Evolutionary conservation across 2,329 filamentous ascomycete species (phyloP).

Genomic region (Pseudogymnoascus sp.): DNA sequence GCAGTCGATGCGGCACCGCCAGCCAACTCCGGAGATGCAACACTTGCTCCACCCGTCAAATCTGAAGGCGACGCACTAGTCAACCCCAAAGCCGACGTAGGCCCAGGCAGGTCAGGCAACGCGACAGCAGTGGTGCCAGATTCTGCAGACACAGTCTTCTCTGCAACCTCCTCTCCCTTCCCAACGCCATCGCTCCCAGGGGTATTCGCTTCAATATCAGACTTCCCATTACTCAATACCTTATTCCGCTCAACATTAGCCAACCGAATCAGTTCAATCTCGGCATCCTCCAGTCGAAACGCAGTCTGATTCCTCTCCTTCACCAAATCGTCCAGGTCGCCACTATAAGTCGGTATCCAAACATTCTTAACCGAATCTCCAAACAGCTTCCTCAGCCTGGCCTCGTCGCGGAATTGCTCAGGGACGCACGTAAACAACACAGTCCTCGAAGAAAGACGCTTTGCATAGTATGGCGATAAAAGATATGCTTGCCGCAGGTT

Average conservation of each 20-base stretch:
- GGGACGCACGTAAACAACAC: conserved; percentile 62
- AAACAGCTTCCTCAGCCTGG: conserved; percentile 51
- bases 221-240: conserved; percentile 41
- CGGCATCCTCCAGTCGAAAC: conserved; percentile 54
- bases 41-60: not conserved
- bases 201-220: conserved; percentile 24
- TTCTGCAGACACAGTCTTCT: not conserved
- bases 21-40: not conserved
- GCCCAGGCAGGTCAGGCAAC: no score
- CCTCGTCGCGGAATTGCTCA: conserved; percentile 47
- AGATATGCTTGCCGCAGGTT: conserved; percentile 62
- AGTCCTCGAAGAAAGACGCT: conserved; percentile 57
- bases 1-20: not conserved
- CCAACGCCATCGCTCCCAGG: not conserved
- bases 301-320: conserved; percentile 50
- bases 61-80: not conserved
- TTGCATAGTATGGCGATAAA: conserved; percentile 56
- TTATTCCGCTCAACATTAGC: conserved; percentile 49
- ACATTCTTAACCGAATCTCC: conserved; percentile 54
- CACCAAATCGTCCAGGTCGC: conserved; percentile 52
- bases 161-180: not conserved
- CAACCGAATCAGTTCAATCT: conserved; percentile 52
- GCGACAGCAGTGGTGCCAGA: no score
- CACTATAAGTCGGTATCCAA: conserved; percentile 54
- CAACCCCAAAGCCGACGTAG: not conserved